These are phyloP conservation scores for Phylloporus sp. DNA, from an alignment of 768 basidiomycete genomes.

Conservation along the genomic window DNA sequence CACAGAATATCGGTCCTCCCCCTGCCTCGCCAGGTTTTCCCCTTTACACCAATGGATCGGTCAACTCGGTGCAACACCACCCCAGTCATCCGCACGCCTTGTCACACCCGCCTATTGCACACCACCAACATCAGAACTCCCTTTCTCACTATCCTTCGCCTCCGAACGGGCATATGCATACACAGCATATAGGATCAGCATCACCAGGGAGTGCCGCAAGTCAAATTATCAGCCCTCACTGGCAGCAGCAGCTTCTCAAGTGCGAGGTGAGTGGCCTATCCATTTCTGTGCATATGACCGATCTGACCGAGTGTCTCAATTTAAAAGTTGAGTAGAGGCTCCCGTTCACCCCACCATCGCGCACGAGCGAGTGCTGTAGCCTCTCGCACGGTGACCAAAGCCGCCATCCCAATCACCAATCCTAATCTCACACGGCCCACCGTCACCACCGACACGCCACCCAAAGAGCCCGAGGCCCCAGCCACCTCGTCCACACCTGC, in stretches of 20 bases:
- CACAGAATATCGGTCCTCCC: constrained; percentile 51
- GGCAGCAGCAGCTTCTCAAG: constrained; percentile 92
- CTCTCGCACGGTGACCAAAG: constrained; percentile 79
- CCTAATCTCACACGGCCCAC: constrained; percentile 65
- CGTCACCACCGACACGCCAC: constrained; percentile 24
- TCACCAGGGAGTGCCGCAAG: constrained; percentile 53
- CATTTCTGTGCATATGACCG: constrained; percentile 14
- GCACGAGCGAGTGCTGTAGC: constrained; percentile 95
- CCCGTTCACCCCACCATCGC: constrained; percentile 88
- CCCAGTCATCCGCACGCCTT: constrained; percentile 52
- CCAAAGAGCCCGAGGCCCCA: constrained; percentile 30
- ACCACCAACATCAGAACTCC: constrained; percentile 80
- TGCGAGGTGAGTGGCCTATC: constrained; percentile 69
- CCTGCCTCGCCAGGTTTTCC: constrained; percentile 74
- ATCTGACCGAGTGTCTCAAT: constrained; percentile 20
- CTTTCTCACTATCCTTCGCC: constrained; percentile 76
- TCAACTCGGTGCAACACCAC: constrained; percentile 60
- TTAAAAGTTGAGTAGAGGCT: constrained; percentile 73
- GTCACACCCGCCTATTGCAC: constrained; percentile 48
- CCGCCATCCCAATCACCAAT: constrained; percentile 89
- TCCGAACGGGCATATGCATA: constrained; percentile 62
- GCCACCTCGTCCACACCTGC: constrained; percentile 29
- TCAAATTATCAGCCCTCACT: constrained; percentile 75
- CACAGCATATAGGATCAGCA: constrained; percentile 54
- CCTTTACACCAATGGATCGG: constrained; percentile 67